Evolutionary conservation across 345 rosid genomes (phyloP).

Genomic region (Moricandia moricandioides): DNA sequence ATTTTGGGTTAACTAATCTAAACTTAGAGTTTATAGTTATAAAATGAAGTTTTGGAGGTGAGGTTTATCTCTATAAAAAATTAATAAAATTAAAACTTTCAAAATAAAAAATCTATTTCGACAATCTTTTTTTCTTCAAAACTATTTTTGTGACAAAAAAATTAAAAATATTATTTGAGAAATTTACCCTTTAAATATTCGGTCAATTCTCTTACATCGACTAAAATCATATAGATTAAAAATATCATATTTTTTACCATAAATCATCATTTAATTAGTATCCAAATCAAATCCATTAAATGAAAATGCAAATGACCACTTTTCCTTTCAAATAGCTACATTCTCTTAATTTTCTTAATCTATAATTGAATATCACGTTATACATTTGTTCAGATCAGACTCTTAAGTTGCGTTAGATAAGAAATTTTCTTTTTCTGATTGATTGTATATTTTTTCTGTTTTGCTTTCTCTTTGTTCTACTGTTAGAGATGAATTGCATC

Average conservation of each 20-base stretch:
- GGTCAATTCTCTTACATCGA: neutral
- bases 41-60: too few species aligned
- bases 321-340: neutral
- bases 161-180: too few species aligned
- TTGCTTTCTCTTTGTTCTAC: too few species aligned
- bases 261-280: neutral
- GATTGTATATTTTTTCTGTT: neutral
- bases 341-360: neutral
- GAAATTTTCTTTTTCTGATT: neutral
- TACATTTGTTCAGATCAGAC: neutral
- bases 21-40: too few species aligned
- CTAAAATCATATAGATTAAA: neutral
- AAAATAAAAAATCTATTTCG: too few species aligned
- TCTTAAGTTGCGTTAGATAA: neutral
- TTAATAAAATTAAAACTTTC: too few species aligned
- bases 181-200: too few species aligned
- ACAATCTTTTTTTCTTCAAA: too few species aligned
- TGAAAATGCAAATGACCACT: neutral
- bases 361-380: neutral
- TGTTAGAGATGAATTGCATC: too few species aligned
- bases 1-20: too few species aligned
- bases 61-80: too few species aligned
- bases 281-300: neutral
- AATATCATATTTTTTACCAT: neutral
- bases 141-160: too few species aligned